Base-by-base conservation (phyloP, 2,329 filamentous ascomycete genomes). In the Hymenoscyphus fructigenus region DNA sequence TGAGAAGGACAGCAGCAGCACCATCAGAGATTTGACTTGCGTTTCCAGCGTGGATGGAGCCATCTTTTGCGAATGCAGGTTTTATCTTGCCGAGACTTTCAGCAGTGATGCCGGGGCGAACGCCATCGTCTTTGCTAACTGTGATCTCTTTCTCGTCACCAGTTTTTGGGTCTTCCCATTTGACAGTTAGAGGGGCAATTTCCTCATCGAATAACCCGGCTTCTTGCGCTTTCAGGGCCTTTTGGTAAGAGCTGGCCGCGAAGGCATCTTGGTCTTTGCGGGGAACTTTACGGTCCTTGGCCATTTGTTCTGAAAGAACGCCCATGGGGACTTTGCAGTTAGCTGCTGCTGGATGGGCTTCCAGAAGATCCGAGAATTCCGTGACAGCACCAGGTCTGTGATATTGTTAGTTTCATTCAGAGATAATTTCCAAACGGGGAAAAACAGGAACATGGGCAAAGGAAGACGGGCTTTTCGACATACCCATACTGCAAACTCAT, bases 251-350 rank as follows among this genome's bases (percentile, higher is more conserved):
- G 2, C 83, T 80, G n/a, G 94, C 94, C 15, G 95, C 95, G 78
- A 98, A 99, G n/a, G 87, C 86, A 77, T 99, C 95, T 80, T 98
- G 95, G 61, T 85, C 81, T 12, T 83, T 80, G 67, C 95, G 90
- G 64, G 82, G 75, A 75, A 98, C 86, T 65, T 84, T 83, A 74
- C 90, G 87, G 77, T 93, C 92, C 80, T 92, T 91, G 71, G 94
- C 95, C 94, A 98, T 97, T 75, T 94, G 80, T 80, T 99, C 95
- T 32, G 92, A 97, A 59, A 98, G 84, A 12, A 93, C 86, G 73
- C 94, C 94, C 95, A 98, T 98, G 77, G 93, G 89, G 2, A 98
- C 94, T 82, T 96, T 97, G 88, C 95, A 99, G 85, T 97, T 96
- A 74, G 91, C 91, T 28, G 93, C 86, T 76, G 95, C 90, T 69